These are phyloP conservation scores for Deuterostichococcus epilithicus DNA, from an alignment of 139 green algal genomes.

Conservation along the genomic window DNA sequence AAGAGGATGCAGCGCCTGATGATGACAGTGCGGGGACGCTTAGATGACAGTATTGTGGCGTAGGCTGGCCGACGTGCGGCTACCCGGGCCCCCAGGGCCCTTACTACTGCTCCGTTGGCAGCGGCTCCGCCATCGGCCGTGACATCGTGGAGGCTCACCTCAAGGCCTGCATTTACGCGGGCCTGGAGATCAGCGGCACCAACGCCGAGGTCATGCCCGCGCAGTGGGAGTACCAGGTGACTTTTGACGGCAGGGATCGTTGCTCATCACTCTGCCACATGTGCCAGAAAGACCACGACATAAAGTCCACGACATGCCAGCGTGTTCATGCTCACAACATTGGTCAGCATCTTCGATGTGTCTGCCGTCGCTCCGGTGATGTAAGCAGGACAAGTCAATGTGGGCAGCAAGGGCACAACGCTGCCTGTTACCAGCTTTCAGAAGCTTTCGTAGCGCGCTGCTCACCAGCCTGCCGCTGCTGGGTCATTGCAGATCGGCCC, in stretches of 20 bases:
- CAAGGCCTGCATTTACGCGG: slow-evolving; percentile 89
- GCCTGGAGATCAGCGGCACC: slow-evolving; percentile 84
- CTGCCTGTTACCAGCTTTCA: background rate
- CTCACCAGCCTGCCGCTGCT: background rate
- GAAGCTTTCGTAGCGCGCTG: background rate
- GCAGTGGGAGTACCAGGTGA: slow-evolving; percentile 97
- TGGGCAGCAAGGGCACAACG: too few species aligned
- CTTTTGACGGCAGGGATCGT: background rate
- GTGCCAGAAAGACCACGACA: background rate
- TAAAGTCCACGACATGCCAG: too few species aligned
- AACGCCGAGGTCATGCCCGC: slow-evolving; percentile 98
- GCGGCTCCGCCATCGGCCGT: slow-evolving; percentile 82
- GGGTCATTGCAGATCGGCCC: slow-evolving; percentile 37
- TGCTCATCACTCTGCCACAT: background rate
- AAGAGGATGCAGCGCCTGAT: too few species aligned
- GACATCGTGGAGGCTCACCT: slow-evolving; percentile 96
- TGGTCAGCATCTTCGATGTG: too few species aligned
- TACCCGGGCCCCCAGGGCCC: slow-evolving; percentile 90
- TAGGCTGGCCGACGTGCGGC: slow-evolving; percentile 83
- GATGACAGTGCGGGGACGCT: too few species aligned
- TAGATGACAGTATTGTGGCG: background rate
- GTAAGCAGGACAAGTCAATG: too few species aligned
- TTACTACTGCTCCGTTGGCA: slow-evolving; percentile 94
- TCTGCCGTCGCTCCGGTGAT: too few species aligned
- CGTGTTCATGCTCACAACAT: too few species aligned